Conservation (phyloP, 2,329 filamentous ascomycete genomes). For the Colletotrichum cuscutae region DNA sequence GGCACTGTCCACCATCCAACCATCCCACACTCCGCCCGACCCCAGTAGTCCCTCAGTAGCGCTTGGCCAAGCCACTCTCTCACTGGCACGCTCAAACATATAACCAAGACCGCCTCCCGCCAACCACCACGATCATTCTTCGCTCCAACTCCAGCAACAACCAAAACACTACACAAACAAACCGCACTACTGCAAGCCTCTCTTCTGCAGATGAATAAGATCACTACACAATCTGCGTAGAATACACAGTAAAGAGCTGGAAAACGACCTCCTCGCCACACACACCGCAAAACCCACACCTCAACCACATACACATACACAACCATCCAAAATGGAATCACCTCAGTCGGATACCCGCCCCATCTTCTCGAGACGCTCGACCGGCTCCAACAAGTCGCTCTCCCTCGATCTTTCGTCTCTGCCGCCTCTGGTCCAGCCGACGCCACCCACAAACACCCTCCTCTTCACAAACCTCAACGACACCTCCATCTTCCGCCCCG, state of each 20-base stretch:
- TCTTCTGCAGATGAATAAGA: slow-evolving; percentile 4
- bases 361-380: slow-evolving; percentile 50
- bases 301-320: slow-evolving; percentile 24
- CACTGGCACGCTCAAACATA: slow-evolving; percentile 24
- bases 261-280: background rate
- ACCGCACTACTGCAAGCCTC: background rate
- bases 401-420: slow-evolving; percentile 80
- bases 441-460: slow-evolving; percentile 83
- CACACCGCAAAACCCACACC: background rate
- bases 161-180: slow-evolving; percentile 25
- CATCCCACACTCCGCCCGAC: slow-evolving; percentile 25
- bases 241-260: background rate
- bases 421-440: slow-evolving; percentile 76
- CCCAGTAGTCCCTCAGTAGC: slow-evolving; percentile 3
- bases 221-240: background rate
- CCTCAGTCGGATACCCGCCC: slow-evolving; percentile 42
- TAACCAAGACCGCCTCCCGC: slow-evolving; percentile 33
- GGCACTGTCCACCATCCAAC: background rate
- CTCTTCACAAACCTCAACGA: slow-evolving; percentile 85
- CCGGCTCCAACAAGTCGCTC: slow-evolving; percentile 61
- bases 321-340: slow-evolving; percentile 45
- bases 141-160: slow-evolving; percentile 14
- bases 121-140: background rate
- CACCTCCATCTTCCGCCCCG: slow-evolving; percentile 76
- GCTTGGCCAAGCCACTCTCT: slow-evolving; percentile 26